A percentile compares a stretch with the other conserved stretches of the same genome.
Conservation (phyloP, 2,329 filamentous ascomycete species). For the Colletotrichum cordylinicola region DNA sequence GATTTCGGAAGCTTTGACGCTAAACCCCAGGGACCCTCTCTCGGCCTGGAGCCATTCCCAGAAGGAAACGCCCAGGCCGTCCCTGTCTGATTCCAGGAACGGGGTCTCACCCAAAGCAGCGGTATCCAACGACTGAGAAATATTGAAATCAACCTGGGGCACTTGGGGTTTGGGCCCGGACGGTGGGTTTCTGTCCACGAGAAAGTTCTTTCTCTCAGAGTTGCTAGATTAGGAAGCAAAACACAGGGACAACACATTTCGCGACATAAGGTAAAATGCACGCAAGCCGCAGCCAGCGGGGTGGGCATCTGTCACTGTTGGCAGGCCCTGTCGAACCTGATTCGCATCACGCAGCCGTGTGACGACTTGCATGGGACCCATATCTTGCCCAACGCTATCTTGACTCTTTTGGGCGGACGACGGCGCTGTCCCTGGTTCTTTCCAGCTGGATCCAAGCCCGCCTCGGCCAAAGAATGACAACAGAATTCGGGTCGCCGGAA, state of each 20-base stretch:
- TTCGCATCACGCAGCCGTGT: conserved; percentile 5
- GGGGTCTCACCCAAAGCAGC: neutral
- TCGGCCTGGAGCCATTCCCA: neutral
- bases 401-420: neutral
- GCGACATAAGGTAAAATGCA: neutral
- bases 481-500: neutral
- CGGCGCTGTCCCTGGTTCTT: neutral
- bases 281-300: neutral
- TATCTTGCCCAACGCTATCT: neutral
- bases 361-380: neutral
- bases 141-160: neutral
- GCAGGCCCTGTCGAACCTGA: neutral
- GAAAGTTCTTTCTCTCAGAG: neutral
- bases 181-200: neutral
- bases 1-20: conserved; percentile 5
- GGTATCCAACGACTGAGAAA: neutral
- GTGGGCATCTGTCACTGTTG: neutral
- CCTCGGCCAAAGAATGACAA: neutral
- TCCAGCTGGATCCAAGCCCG: neutral
- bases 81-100: neutral
- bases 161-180: neutral
- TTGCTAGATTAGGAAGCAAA: neutral
- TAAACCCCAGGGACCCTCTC: conserved; percentile 3
- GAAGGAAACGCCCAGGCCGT: neutral
- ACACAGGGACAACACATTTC: neutral